Evolutionary conservation across 1,284 basidiomycete species (phyloP).

Genomic region (Ustilago curta): DNA sequence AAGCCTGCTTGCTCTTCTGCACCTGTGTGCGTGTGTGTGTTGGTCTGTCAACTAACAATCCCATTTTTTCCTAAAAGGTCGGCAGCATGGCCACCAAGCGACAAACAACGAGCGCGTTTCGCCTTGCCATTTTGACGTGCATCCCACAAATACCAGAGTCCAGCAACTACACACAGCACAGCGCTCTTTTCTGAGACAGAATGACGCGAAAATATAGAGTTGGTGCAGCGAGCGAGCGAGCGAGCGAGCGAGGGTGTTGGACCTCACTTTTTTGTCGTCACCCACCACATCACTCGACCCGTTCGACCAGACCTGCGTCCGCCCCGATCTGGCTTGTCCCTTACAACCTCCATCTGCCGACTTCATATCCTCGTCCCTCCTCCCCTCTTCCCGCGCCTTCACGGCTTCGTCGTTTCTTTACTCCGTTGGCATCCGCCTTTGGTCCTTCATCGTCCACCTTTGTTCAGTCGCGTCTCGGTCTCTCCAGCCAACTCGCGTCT

Average conservation of each 20-base stretch:
- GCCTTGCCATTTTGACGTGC: conserved; percentile 6
- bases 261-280: not conserved
- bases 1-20: not conserved
- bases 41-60: conserved; percentile 27
- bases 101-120: not conserved
- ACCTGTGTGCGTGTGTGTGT: not conserved
- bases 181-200: not conserved
- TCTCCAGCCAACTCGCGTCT: conserved; percentile 1
- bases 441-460: conserved; percentile 2
- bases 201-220: conserved; percentile 30
- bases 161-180: conserved; percentile 16
- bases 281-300: not conserved
- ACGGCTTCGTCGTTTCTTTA: not conserved
- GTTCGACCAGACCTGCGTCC: not conserved
- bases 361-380: conserved; percentile 13
- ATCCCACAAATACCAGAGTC: not conserved
- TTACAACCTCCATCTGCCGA: conserved; percentile 14
- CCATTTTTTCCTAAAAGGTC: not conserved
- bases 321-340: not conserved
- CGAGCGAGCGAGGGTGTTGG: conserved; percentile 2
- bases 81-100: not conserved
- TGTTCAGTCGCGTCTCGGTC: conserved; percentile 15
- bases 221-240: not conserved
- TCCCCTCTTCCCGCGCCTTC: conserved; percentile 2
- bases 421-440: not conserved